Evolutionary conservation across 2,329 filamentous ascomycete genomes (phyloP).

Genomic region (Triangularia setosa): DNA sequence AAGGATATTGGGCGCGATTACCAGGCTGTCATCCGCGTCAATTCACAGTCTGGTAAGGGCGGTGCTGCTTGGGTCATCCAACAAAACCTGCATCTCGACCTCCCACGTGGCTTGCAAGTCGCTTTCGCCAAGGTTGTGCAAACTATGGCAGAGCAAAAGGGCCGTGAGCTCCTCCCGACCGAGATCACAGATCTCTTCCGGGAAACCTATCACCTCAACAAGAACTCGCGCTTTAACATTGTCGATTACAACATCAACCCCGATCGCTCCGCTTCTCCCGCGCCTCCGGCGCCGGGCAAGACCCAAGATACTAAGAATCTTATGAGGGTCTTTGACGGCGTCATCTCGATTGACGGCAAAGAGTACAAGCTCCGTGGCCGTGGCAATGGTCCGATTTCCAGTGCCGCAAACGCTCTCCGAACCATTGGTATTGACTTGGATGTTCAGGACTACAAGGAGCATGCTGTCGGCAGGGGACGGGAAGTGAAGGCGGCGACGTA

Average conservation of each 20-base stretch:
- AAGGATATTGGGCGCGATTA: constrained; percentile 94
- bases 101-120: constrained; percentile 87
- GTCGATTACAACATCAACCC: constrained; percentile 89
- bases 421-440: constrained; percentile 80
- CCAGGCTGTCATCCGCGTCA: constrained; percentile 96
- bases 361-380: constrained; percentile 76
- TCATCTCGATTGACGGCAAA: constrained; percentile 74
- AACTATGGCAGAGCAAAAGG: constrained; percentile 70
- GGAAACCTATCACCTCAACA: constrained; percentile 76
- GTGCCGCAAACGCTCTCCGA: constrained; percentile 75
- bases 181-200: constrained; percentile 91
- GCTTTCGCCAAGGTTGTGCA: constrained; percentile 89
- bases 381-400: constrained; percentile 88
- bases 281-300: constrained; percentile 63
- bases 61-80: constrained; percentile 93
- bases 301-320: constrained; percentile 74
- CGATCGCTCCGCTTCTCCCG: constrained; percentile 74
- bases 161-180: constrained; percentile 74
- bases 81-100: constrained; percentile 81
- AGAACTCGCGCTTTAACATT: constrained; percentile 79
- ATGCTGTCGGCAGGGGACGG: constrained; percentile 77
- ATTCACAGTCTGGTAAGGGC: constrained; percentile 92
- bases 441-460: constrained; percentile 93
- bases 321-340: constrained; percentile 77
- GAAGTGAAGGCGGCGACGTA: constrained; percentile 93